Base-by-base conservation (phyloP, 495 filamentous ascomycete genomes). In the Hypoxylon perforatum region DNA sequence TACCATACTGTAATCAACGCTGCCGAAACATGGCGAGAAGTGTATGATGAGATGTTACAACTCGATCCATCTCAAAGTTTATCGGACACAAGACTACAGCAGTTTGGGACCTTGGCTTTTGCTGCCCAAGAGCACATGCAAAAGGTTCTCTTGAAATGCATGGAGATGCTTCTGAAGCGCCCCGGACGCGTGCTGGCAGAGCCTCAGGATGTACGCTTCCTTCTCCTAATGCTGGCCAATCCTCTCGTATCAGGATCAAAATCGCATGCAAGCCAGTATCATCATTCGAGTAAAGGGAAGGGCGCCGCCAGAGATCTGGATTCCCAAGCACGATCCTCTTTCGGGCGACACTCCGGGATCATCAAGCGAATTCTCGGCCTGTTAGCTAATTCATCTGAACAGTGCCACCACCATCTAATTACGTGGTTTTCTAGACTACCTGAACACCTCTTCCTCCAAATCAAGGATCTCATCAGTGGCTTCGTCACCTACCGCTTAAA, bases 331-430 rank as follows among this genome's bases (percentile, higher is more conserved):
- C 67, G 44, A 41, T 57, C 23, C 42, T 57, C 62, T 48, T 33
- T 50, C 9, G 57, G 63, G 9, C 81, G 87, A 48, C 90, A 95
- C 67, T 90, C 91, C n/a, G 90, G 89, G 14, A 91, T 97, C 58
- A 84, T 95, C 70, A 97, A 97, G 72, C 85, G 94, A 45, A 90
- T 96, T 49, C 71, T 97, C 19, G 94, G 94, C 6, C 75, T 97
- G 23, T 61, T 97, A 42, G 88, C 92, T 2, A 92, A 96, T 75
- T 75, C 91, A 12, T 83, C 92, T 0, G 87, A 85, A 69, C 85
- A 90, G 41, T 93, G 91, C 68, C 93, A 97, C 71, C 90, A 90
- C 54, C 87, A 91, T 63, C 76, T 97, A n/a, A 84, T 94, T n/a
- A 86, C 85, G 14, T 97, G 92, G 93, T 88, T 96, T 64, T 87